Base-by-base conservation (phyloP, 306 rosid genomes). In the Pyrus communis region DNA sequence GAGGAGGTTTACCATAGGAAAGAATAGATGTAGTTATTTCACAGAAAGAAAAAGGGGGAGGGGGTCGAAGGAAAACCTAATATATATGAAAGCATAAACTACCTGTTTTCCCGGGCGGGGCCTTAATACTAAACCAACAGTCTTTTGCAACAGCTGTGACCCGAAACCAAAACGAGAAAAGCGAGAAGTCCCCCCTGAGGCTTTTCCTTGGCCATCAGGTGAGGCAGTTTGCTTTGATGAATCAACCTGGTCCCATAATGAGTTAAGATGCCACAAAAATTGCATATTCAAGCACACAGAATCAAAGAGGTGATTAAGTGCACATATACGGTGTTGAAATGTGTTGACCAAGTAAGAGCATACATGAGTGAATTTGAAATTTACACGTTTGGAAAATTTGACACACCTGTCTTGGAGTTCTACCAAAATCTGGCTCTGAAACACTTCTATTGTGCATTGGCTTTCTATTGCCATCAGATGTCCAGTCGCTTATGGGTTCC, bases 361-460 rank as follows among this genome's bases (percentile, higher is more conserved):
- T 22, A 27, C 43, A 67, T 11, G 18, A 38, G 38, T 40, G 27
- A 73, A 40, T 17, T 73, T 27, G 5, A 54, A 65, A 79, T 35
- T 52, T 27, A 51, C 27, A 59, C 11, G 46, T 30, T 33, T 30
- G 43, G 77, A 70, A 51, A 46, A 45, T 27, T 80, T 60, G 75
- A 75, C 91, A 80, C 75, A 91, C 97, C 92, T 91, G 93, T 85
- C 89, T 84, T 43, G 96, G 96, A 81, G 49, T 82, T 87, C 97
- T 87, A 77, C 97, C 92, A 80, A 94, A 78, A 73, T 91, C 97
- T 52, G 97, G 96, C 86, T 94, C 98, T 65, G 98, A 94, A 84
- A 91, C 91, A 85, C 98, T 94, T 88, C 97, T 89, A 79, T 82
- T 91, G 76, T 77, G 88, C 87, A 71, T 84, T 59, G 87, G 60